These are phyloP conservation scores for Candida yuanshanica DNA, from an alignment of 805 yeast genomes.

Conservation along the genomic window DNA sequence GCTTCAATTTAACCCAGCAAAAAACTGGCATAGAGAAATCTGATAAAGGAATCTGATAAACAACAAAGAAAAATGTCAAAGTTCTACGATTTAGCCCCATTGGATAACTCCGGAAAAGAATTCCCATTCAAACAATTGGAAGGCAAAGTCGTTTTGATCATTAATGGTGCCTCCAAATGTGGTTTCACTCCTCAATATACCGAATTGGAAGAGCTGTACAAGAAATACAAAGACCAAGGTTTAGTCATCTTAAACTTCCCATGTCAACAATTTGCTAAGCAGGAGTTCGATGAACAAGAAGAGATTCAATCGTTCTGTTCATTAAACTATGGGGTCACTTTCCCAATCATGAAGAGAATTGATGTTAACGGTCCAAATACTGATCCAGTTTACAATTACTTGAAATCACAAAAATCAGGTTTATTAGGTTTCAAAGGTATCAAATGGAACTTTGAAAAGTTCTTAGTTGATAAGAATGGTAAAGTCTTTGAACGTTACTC, in stretches of 20 bases:
- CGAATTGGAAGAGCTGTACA: slow-evolving; percentile 64
- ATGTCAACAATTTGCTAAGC: slow-evolving; percentile 83
- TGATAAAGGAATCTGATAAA: too few relatives aligned
- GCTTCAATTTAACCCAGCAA: too few relatives aligned
- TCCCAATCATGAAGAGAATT: slow-evolving; percentile 82
- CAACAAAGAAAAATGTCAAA: too few relatives aligned
- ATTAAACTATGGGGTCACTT: slow-evolving; percentile 81
- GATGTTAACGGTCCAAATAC: slow-evolving; percentile 84
- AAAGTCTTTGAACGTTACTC: slow-evolving; percentile 60
- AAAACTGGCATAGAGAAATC: too few relatives aligned
- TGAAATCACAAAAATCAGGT: slow-evolving; percentile 61
- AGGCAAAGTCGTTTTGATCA: slow-evolving; percentile 79
- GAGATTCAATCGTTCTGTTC: slow-evolving; percentile 75
- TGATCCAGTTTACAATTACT: slow-evolving; percentile 73
- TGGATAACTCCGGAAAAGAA: slow-evolving; percentile 52
- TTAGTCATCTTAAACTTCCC: slow-evolving; percentile 79
- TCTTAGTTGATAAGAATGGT: slow-evolving; percentile 54
- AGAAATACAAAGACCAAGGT: slow-evolving; percentile 61
- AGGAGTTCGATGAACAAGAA: slow-evolving; percentile 64
- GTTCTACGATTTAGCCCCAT: slow-evolving; percentile 66
- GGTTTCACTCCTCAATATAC: slow-evolving; percentile 76
- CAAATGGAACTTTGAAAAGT: slow-evolving; percentile 80
- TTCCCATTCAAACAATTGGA: slow-evolving; percentile 55
- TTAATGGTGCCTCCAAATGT: slow-evolving; percentile 87
- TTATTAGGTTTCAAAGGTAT: slow-evolving; percentile 65